Evolutionary conservation across 139 green algal species (phyloP).

Genomic region (Tetratostichococcus sp.): DNA sequence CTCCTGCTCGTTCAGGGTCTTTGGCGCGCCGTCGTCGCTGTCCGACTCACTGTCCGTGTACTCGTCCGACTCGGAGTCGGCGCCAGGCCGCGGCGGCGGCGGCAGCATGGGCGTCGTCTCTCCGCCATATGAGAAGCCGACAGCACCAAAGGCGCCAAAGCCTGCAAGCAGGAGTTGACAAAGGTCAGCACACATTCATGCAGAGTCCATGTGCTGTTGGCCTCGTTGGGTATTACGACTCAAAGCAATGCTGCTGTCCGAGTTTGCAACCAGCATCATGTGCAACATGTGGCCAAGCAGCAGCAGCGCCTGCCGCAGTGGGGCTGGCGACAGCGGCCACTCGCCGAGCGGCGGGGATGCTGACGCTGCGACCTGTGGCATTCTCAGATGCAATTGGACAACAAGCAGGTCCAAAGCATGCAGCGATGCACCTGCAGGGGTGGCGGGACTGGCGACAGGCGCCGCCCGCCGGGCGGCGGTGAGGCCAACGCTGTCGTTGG

Average conservation of each 20-base stretch:
- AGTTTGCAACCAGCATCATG: too few species aligned
- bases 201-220: too few species aligned
- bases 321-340: too few species aligned
- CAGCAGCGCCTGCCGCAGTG: too few species aligned
- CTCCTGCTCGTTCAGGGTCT: conserved; percentile 30
- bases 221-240: too few species aligned
- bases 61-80: background rate
- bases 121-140: conserved; percentile 61
- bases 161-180: conserved; percentile 27
- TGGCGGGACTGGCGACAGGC: background rate
- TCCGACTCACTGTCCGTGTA: conserved; percentile 15
- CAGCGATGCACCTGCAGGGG: conserved; percentile 5
- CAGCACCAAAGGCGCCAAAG: conserved; percentile 42
- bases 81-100: background rate
- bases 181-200: too few species aligned
- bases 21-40: conserved; percentile 20
- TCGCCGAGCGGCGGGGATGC: too few species aligned
- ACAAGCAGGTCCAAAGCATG: too few species aligned
- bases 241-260: too few species aligned
- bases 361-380: too few species aligned
- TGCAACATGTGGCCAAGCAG: too few species aligned
- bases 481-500: conserved; percentile 24
- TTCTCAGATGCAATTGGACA: too few species aligned
- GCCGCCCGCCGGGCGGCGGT: background rate
- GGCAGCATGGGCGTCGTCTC: background rate